phyloP scores from a whole-genome alignment of 345 rosid species.

The Populus pruinosa region DNA sequence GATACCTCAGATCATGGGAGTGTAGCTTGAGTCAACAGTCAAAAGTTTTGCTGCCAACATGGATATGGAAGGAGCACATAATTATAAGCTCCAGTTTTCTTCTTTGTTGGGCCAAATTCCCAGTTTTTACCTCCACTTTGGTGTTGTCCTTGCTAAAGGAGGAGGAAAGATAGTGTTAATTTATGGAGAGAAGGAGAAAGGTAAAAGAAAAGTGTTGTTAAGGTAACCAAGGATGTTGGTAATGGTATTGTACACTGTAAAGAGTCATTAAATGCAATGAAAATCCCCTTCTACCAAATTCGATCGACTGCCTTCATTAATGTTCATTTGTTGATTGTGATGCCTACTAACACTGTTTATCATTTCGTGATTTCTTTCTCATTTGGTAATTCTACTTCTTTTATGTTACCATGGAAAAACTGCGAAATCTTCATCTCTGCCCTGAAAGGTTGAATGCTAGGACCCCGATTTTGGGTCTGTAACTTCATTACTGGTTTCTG shows the following conservation, averaged over 20 bases:
- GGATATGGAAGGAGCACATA: background rate
- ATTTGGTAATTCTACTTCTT: too few relatives aligned
- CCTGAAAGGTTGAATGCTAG: too few relatives aligned
- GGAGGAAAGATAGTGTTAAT: constrained; percentile 1
- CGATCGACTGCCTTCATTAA: background rate
- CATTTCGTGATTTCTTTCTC: background rate
- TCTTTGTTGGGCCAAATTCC: constrained; percentile 12
- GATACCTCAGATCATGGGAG: constrained; percentile 81
- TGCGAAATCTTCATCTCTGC: background rate
- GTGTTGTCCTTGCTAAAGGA: constrained; percentile 18
- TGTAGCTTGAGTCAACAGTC: constrained; percentile 45
- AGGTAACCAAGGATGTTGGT: constrained; percentile 4
- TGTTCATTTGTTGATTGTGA: background rate
- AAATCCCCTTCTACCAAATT: background rate
- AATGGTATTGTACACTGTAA: constrained; percentile 27
- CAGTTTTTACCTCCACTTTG: constrained; percentile 16
- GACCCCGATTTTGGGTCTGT: background rate
- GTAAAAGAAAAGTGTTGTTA: background rate
- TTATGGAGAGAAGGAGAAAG: background rate
- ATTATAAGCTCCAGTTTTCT: constrained; percentile 15
- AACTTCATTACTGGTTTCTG: background rate
- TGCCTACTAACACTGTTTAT: background rate
- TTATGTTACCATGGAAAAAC: background rate
- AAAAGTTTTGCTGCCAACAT: background rate
- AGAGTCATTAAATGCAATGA: background rate